Percentiles rank a stretch among this genome's conserved stretches.
phyloP scores from a whole-genome alignment of 495 filamentous ascomycete species.

The Tuber borchii region DNA sequence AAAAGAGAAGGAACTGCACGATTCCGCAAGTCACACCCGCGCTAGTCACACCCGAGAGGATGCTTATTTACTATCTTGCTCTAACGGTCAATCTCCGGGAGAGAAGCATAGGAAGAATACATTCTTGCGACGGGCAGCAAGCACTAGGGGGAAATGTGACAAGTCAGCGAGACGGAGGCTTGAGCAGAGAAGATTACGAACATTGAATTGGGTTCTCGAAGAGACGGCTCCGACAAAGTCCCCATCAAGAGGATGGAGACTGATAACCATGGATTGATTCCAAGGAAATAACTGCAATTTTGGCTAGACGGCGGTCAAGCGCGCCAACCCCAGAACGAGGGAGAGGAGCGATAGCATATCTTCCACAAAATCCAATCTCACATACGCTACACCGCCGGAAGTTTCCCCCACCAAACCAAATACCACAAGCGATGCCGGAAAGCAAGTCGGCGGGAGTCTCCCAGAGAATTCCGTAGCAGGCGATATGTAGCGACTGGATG shows the following conservation, averaged over 20 bases:
- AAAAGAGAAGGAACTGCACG: too few species aligned
- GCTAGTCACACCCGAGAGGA: not conserved
- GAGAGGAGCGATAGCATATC: constrained; percentile 19
- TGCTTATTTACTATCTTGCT: not conserved
- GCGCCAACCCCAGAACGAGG: constrained; percentile 11
- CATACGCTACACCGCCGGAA: not conserved
- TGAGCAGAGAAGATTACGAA: not conserved
- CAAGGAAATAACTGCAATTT: constrained; percentile 4
- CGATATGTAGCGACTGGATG: constrained; percentile 6
- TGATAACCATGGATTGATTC: constrained; percentile 29
- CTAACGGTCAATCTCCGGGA: not conserved
- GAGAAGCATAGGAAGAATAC: not conserved
- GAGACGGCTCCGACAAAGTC: constrained; percentile 4
- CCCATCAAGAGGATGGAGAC: constrained; percentile 25
- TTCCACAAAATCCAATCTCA: constrained; percentile 5
- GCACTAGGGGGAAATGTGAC: constrained; percentile 1
- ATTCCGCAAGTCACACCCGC: too few species aligned
- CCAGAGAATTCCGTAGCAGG: not conserved
- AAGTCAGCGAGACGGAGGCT: constrained; percentile 10
- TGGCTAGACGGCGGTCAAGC: constrained; percentile 8
- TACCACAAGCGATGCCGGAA: not conserved
- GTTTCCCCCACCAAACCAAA: not conserved
- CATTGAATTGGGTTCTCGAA: not conserved
- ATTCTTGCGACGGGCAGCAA: constrained; percentile 3
- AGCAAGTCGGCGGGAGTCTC: not conserved